Conservation (phyloP, 768 basidiomycete genomes). For the Mycena galopus region DNA sequence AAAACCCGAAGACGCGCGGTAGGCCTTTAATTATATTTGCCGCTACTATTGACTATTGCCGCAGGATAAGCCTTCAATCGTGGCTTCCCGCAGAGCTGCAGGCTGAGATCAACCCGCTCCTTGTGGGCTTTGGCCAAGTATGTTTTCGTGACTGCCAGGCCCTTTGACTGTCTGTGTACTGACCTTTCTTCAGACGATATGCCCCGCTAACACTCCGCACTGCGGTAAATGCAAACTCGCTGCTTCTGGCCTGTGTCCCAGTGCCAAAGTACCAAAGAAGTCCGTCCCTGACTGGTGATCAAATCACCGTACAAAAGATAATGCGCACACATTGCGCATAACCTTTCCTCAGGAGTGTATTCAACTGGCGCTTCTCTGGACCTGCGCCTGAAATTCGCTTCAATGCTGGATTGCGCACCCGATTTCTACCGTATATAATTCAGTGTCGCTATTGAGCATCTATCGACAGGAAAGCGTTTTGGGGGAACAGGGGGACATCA, state of each 20-base stretch:
- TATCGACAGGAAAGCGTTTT: too few species aligned
- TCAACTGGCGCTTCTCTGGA: too few species aligned
- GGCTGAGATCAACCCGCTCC: conserved; percentile 80
- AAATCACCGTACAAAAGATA: too few species aligned
- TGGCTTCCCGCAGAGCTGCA: conserved; percentile 86
- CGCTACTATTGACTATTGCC: not conserved
- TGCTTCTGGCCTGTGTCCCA: conserved; percentile 72
- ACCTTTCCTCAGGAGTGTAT: too few species aligned
- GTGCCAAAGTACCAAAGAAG: conserved; percentile 42
- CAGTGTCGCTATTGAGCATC: too few species aligned
- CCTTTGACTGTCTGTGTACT: too few species aligned
- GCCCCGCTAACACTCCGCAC: conserved; percentile 72
- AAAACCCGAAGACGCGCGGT: conserved; percentile 91
- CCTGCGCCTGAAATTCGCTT: too few species aligned
- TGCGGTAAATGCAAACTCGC: conserved; percentile 76
- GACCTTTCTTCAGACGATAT: conserved; percentile 64
- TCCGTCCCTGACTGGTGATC: conserved; percentile 26
- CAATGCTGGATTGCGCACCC: too few species aligned
- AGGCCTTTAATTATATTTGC: conserved; percentile 2
- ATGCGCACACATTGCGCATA: too few species aligned
- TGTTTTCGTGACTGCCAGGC: conserved; percentile 26
- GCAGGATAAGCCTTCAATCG: conserved; percentile 81
- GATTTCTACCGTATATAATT: too few species aligned
- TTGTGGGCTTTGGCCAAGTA: conserved; percentile 91
- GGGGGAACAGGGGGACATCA: too few species aligned